Evolutionary conservation across 140 eudicot genomes (phyloP).

Genomic region (Flaveria floridana): DNA sequence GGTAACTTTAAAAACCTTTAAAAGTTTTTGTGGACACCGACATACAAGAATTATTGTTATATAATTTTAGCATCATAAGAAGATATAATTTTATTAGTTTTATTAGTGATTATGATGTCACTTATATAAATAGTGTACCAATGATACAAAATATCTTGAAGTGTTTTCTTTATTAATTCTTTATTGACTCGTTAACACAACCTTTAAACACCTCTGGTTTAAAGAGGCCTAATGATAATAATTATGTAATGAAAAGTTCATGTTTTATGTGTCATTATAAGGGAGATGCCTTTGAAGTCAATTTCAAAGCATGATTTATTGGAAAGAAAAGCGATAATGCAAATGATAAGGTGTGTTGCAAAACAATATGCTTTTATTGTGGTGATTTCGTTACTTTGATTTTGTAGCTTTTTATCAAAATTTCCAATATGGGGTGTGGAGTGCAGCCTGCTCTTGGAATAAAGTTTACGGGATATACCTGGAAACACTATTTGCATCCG

Average conservation of each 20-base stretch:
- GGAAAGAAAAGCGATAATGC: conserved; percentile 32
- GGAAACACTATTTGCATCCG: conserved; percentile 24
- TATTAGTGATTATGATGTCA: too few relatives aligned
- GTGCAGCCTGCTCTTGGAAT: conserved; percentile 32
- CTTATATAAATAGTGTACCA: too few relatives aligned
- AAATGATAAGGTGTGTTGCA: conserved; percentile 42
- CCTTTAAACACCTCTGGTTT: background rate
- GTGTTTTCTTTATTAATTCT: too few relatives aligned
- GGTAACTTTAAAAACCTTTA: too few relatives aligned
- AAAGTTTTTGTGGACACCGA: too few relatives aligned
- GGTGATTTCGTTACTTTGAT: conserved; percentile 27
- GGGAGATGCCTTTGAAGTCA: conserved; percentile 26
- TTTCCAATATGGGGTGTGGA: conserved; percentile 33
- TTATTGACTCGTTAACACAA: background rate
- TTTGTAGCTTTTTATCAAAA: conserved; percentile 33
- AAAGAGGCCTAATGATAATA: background rate
- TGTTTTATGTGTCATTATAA: conserved; percentile 1
- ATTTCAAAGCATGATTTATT: conserved; percentile 26
- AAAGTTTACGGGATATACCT: conserved; percentile 32
- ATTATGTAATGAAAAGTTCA: background rate
- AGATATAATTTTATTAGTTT: too few relatives aligned
- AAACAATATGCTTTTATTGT: conserved; percentile 26
- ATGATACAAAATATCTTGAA: too few relatives aligned
- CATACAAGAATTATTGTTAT: too few relatives aligned
- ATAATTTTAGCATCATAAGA: too few relatives aligned